A percentile compares a stretch with the other conserved stretches of the same genome.
Evolutionary conservation across 352 stramenopile species (phyloP).

Genomic region (Phytopythium boreale): DNA sequence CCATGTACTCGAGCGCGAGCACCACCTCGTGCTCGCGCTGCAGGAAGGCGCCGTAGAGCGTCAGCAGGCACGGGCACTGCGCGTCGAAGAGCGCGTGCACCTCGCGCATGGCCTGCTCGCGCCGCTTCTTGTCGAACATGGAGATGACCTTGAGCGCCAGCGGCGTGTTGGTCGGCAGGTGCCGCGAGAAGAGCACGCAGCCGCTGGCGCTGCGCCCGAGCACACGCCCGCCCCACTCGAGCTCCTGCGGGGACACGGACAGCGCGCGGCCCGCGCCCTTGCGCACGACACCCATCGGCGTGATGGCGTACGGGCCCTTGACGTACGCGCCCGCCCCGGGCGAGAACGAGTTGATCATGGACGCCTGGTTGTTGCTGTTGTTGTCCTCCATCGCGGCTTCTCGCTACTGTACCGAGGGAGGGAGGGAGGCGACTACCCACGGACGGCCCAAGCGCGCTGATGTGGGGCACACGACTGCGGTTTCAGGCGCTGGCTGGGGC

Average conservation of each 20-base stretch:
- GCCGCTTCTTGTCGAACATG: conserved; percentile 85
- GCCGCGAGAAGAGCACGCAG: conserved; percentile 60
- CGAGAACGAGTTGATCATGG: conserved; percentile 57
- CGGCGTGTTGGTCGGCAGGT: conserved; percentile 69
- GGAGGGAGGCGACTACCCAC: background rate
- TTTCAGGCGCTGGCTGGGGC: background rate
- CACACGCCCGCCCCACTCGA: conserved; percentile 73
- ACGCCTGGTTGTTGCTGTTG: conserved; percentile 21
- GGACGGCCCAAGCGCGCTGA: background rate
- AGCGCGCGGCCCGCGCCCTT: conserved; percentile 80
- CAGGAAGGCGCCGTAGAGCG: conserved; percentile 90
- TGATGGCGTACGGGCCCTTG: conserved; percentile 83
- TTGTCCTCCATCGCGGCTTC: conserved; percentile 19
- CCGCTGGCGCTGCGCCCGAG: conserved; percentile 74
- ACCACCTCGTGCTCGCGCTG: conserved; percentile 82
- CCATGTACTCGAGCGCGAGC: conserved; percentile 93
- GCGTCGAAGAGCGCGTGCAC: conserved; percentile 87
- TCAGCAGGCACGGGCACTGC: conserved; percentile 81
- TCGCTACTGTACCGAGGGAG: background rate
- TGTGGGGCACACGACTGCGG: background rate
- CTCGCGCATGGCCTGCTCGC: conserved; percentile 86
- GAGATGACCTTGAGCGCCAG: conserved; percentile 89
- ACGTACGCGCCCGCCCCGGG: conserved; percentile 68
- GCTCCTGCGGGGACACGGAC: conserved; percentile 69
- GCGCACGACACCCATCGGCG: conserved; percentile 69